Evolutionary conservation across 2,329 filamentous ascomycete species (phyloP).

Genomic region (Ophiostoma fasciatum): DNA sequence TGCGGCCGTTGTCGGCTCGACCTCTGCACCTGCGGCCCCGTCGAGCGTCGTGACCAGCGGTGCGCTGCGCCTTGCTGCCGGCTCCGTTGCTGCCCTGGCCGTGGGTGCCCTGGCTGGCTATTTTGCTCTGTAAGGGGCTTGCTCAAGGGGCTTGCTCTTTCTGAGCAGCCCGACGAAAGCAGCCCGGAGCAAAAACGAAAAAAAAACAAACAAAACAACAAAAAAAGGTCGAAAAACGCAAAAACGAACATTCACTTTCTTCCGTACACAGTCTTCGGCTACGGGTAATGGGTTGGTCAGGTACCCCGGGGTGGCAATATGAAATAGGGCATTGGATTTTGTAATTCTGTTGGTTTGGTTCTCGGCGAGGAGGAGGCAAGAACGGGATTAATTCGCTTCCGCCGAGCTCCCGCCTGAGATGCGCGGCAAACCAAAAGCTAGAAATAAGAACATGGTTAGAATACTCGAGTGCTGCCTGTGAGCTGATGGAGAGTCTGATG

Average conservation of each 20-base stretch:
- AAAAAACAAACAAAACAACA: no score
- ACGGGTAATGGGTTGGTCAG: not conserved
- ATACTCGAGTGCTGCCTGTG: no score
- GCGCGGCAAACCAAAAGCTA: no score
- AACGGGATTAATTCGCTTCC: no score
- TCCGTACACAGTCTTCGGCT: not conserved
- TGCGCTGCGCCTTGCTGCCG: slow-evolving; percentile 17
- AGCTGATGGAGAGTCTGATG: no score
- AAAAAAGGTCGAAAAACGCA: no score
- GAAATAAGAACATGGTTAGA: no score
- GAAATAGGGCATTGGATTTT: not conserved
- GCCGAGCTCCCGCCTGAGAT: no score
- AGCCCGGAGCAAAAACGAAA: not conserved
- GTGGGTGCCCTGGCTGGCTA: slow-evolving; percentile 20
- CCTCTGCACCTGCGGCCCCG: not conserved
- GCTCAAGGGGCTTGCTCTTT: not conserved
- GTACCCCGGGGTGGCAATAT: not conserved
- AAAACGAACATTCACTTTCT: not conserved
- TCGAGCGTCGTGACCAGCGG: slow-evolving; percentile 13
- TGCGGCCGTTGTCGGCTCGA: not conserved
- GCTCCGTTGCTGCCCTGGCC: slow-evolving; percentile 21
- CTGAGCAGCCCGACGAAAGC: not conserved
- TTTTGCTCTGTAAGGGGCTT: slow-evolving; percentile 19
- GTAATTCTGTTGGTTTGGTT: not conserved
- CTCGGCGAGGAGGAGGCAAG: no score